Evolutionary conservation across 2,329 filamentous ascomycete genomes (phyloP), one percentile per base, ranked within the genome.

Genomic region (Cytospora schulzeri): DNA sequence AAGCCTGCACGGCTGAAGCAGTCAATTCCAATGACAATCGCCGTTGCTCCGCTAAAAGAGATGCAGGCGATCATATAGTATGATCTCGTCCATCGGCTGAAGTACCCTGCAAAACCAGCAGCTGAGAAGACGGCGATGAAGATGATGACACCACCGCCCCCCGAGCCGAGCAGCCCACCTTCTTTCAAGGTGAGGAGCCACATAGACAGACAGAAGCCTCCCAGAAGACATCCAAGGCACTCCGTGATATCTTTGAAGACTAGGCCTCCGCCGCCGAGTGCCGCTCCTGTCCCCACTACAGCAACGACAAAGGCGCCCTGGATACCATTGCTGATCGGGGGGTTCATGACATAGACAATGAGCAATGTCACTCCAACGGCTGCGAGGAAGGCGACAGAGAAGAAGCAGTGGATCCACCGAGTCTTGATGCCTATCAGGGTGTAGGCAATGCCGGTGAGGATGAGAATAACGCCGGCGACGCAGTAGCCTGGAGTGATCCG

Each of bases 251-350:
- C 93, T 63, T 87, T 85, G 77, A 97, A 97, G 14, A 96, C 81
- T 11, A 93, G 82, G 0, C 92, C 86, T 3, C 89, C 78, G 15
- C 82, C 90, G 19, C 93, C 94, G 24, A 96, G 83, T 26, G 92
- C 81, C 7, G 88, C 73, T 1, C 93, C 92, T 0, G 92, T 89
- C 67, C 92, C 77, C 41, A 91, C 83, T 3, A 85, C 85, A 2
- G 92, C 93, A 8, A 93, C 91, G 41, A 98, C 85, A 74, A 95
- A 97, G 33, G 88, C 94, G 29, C 92, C 94, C 76, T 97, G 92
- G 2, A 95, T 80, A 0, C 87, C 91, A 73, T 91, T 79, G 65
- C 83, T 86, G 48, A 96, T 85, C 0, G 93, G 92, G 0, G 88
- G 85, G 62, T 83, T 89, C 90, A 96, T 95, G 48, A 97, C 89